Evolutionary conservation across 1,284 basidiomycete species (phyloP).

Genomic region (Coriolopsis trogii): DNA sequence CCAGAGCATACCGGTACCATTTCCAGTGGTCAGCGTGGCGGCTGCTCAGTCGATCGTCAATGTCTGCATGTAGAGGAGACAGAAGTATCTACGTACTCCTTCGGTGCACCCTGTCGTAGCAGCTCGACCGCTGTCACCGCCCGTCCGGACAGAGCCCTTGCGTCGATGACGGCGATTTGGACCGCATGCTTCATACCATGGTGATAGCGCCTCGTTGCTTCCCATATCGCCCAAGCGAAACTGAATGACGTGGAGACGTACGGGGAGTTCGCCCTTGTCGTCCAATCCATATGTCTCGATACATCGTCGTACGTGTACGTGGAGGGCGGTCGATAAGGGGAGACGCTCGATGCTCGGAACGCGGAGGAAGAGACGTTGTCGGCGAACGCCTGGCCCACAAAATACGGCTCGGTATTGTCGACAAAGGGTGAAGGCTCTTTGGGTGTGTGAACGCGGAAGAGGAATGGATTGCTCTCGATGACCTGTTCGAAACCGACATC

Average conservation of each 20-base stretch:
- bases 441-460: conserved; percentile 79
- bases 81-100: conserved; percentile 43
- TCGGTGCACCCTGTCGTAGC: conserved; percentile 49
- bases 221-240: conserved; percentile 80
- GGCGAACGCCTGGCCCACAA: conserved; percentile 62
- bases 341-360: conserved; percentile 16
- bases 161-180: conserved; percentile 77
- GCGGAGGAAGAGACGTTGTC: conserved; percentile 36
- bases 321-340: conserved; percentile 28
- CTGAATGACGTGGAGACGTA: conserved; percentile 78
- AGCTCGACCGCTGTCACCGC: conserved; percentile 68
- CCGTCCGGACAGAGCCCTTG: conserved; percentile 53
- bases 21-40: conserved; percentile 68
- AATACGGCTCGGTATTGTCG: conserved; percentile 59
- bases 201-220: conserved; percentile 73
- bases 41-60: conserved; percentile 38
- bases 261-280: conserved; percentile 65
- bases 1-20: conserved; percentile 72
- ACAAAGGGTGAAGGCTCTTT: conserved; percentile 55
- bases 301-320: conserved; percentile 60
- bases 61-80: neutral
- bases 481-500: conserved; percentile 64
- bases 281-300: conserved; percentile 72
- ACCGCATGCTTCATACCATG: conserved; percentile 70
- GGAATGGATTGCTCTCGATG: conserved; percentile 64